Evolutionary conservation across 2,329 filamentous ascomycete species (phyloP).

Genomic region (Aspergillus versicolor): DNA sequence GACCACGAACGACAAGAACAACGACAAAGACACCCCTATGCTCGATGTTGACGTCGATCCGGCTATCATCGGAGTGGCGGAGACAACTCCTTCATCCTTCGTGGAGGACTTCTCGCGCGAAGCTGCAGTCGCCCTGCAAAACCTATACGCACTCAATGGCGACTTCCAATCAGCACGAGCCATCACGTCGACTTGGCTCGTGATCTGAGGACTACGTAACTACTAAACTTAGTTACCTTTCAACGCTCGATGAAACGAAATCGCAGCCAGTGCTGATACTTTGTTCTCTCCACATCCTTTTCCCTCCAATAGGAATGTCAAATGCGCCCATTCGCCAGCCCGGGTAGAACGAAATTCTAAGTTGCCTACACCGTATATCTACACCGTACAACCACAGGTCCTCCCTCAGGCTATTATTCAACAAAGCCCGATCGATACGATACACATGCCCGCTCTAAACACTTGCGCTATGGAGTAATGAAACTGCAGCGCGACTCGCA

Average conservation of each 20-base stretch:
- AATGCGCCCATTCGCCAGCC: background rate
- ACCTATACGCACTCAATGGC: slow-evolving; percentile 64
- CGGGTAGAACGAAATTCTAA: background rate
- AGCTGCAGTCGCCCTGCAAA: slow-evolving; percentile 72
- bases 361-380: background rate
- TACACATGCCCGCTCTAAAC: no score
- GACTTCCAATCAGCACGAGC: slow-evolving; percentile 60
- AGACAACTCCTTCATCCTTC: slow-evolving; percentile 12
- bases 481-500: background rate
- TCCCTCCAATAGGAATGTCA: background rate
- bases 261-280: background rate
- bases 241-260: background rate
- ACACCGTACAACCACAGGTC: background rate
- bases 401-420: background rate
- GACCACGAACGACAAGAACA: slow-evolving; percentile 38
- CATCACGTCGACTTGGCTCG: slow-evolving; percentile 61
- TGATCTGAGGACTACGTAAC: slow-evolving; percentile 38
- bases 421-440: no score
- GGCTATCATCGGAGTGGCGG: slow-evolving; percentile 7
- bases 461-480: no score
- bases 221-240: background rate
- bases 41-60: slow-evolving; percentile 11
- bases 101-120: slow-evolving; percentile 65
- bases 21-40: slow-evolving; percentile 37
- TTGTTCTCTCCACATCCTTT: background rate